Evolutionary conservation across 169 alveolate species (phyloP).

Genomic region (Plasmodium cynomolgi): DNA sequence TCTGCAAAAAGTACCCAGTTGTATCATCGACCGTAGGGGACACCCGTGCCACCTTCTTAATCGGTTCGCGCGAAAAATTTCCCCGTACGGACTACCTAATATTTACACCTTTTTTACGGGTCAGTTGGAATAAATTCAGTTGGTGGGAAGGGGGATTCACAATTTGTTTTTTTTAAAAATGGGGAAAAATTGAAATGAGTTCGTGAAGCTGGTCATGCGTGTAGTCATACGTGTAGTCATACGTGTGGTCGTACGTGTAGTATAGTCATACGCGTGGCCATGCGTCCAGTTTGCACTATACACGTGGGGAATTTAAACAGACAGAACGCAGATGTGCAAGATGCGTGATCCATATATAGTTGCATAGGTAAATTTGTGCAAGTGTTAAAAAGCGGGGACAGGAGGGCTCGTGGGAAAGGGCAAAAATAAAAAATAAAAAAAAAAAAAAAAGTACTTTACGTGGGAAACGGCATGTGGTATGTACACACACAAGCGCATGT

Average conservation of each 20-base stretch:
- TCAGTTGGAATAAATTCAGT: not conserved
- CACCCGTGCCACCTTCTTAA: not conserved
- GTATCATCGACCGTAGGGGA: not conserved
- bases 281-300: not conserved
- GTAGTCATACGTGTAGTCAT: not conserved
- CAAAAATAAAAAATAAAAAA: not conserved
- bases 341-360: not conserved
- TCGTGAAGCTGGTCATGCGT: not conserved
- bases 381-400: not conserved
- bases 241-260: not conserved
- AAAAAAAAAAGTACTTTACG: not conserved
- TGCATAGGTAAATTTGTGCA: not conserved
- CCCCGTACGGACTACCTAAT: not conserved
- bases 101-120: not conserved
- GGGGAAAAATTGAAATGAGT: not conserved
- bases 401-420: not conserved
- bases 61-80: not conserved
- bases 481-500: not conserved
- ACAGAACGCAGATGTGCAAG: not conserved
- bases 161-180: not conserved
- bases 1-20: not conserved
- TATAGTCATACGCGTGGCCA: not conserved
- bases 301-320: not conserved
- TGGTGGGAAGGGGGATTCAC: not conserved
- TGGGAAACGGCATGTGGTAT: not conserved